Percentiles rank a stretch among this genome's conserved stretches.
phyloP scores from a whole-genome alignment of 139 green algal species.

The Tetraselmis striata region DNA sequence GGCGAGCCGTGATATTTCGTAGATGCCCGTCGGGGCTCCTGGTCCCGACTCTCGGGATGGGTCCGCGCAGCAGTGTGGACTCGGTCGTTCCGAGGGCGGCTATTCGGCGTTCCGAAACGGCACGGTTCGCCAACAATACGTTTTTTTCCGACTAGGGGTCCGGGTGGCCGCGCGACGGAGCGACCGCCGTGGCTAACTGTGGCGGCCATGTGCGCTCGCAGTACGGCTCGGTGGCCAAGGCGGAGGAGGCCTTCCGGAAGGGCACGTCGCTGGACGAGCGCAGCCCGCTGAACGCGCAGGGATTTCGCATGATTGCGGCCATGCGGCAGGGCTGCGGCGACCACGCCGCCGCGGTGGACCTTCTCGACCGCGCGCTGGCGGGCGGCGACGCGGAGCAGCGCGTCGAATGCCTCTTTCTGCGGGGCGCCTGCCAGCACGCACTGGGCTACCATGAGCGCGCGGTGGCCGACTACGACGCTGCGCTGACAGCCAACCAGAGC shows the following conservation, averaged over 20 bases:
- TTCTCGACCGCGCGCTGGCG: conserved; percentile 53
- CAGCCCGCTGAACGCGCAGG: conserved; percentile 10
- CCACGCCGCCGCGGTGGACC: conserved; percentile 49
- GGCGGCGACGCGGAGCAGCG: conserved; percentile 13
- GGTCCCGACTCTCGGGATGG: too few species aligned
- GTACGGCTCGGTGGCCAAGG: conserved; percentile 37
- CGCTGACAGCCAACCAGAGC: conserved; percentile 4
- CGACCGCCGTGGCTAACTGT: too few species aligned
- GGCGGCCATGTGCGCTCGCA: too few species aligned
- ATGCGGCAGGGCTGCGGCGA: conserved; percentile 67
- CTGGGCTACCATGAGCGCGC: conserved; percentile 41
- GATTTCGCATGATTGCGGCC: conserved; percentile 42
- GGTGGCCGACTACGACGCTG: conserved; percentile 38
- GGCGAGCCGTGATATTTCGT: too few species aligned
- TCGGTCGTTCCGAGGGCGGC: too few species aligned
- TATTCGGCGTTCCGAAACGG: too few species aligned
- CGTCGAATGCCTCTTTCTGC: conserved; percentile 62
- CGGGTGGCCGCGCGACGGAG: too few species aligned
- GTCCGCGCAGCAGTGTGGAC: too few species aligned
- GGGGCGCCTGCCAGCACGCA: conserved; percentile 55
- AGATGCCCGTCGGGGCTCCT: too few species aligned
- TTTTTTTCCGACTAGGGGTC: too few species aligned
- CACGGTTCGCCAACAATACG: too few species aligned
- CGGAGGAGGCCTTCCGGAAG: conserved; percentile 45
- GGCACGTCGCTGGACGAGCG: conserved; percentile 30